These are phyloP conservation scores for Articulospora tetracladia DNA, from an alignment of 495 filamentous ascomycete species.

Conservation along the genomic window DNA sequence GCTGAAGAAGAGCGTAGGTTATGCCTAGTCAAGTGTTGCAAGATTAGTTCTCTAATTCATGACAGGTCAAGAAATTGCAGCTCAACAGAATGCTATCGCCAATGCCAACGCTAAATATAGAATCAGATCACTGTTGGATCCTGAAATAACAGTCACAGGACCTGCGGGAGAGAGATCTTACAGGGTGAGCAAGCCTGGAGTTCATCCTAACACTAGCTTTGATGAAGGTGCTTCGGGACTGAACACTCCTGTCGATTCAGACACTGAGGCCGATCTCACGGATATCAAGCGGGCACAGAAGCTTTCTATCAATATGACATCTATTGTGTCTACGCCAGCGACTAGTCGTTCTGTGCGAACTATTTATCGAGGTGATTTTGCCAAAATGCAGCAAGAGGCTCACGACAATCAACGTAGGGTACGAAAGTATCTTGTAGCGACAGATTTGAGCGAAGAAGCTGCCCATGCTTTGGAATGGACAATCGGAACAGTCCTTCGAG, in stretches of 20 bases:
- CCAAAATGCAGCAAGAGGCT: conserved; percentile 64
- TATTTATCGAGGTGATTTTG: conserved; percentile 83
- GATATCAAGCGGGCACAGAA: conserved; percentile 86
- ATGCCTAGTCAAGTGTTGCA: neutral
- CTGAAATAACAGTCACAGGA: conserved; percentile 59
- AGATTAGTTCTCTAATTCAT: neutral
- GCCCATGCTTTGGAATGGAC: conserved; percentile 96
- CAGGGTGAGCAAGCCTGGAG: conserved; percentile 53
- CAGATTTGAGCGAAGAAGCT: conserved; percentile 88
- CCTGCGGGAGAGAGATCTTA: conserved; percentile 60
- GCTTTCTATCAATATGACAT: conserved; percentile 72
- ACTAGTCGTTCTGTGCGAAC: conserved; percentile 78
- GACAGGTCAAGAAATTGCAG: conserved; percentile 21
- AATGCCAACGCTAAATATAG: conserved; percentile 11
- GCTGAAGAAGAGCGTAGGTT: conserved; percentile 77
- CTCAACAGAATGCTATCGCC: conserved; percentile 1
- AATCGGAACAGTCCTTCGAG: conserved; percentile 89
- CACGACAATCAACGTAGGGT: conserved; percentile 70
- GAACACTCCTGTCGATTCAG: conserved; percentile 78
- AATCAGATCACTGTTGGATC: conserved; percentile 57
- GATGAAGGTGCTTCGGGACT: conserved; percentile 52
- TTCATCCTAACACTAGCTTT: conserved; percentile 57
- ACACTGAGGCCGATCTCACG: conserved; percentile 76
- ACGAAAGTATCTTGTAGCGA: conserved; percentile 87
- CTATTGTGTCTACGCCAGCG: conserved; percentile 70